Evolutionary conservation across 805 yeast species (phyloP), one percentile per base, ranked within the genome.

Genomic region (Yarrowia porcina): DNA sequence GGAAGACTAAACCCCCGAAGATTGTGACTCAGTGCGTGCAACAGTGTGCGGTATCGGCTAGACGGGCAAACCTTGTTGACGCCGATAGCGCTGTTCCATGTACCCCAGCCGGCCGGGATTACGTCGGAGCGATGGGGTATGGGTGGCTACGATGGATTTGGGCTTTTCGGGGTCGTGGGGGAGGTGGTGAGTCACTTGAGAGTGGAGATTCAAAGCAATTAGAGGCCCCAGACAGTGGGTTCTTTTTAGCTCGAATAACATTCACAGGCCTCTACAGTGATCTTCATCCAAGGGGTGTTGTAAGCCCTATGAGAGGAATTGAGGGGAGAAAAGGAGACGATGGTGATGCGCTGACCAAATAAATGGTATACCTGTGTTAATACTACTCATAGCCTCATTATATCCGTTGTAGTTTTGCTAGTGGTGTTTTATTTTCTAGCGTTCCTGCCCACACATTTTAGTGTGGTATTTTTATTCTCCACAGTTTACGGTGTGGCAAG

Each of bases 1-100:
- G 56, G 15, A 21, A 33, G 41, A 49, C 38, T 49, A 49, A 49
- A 49, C 28, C 21, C 9, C 23, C n/a, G 42, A 47, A 17, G 12
- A n/a, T n/a, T 33, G 44, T 52, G 59, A 52, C 44, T 52, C 59
- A 52, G 54, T 25, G 15, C 23, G 28, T 25, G 28, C 28, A 25
- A 52, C 39, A 23, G 4, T n/a, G 59, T 52, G 59, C 59, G 59
- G 59, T 52, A 52, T 36, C 59, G 59, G 59, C 59, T 17, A 36
- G 25, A 7, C 25, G 4, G 9, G 7, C 21, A 52, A 52, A 52
- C 44, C 21, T 36, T 36, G 27, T 15, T 11, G 13, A 4, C 12
- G 44, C 57, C 57, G 57, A 50, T 50, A 50, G 42, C 57, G 42
- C 56, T 47, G 33, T 7, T 3, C 3, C 9, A 23, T 15, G 28